phyloP scores from a whole-genome alignment of 139 green algal genomes.

The Tetratostichococcus sp. region DNA sequence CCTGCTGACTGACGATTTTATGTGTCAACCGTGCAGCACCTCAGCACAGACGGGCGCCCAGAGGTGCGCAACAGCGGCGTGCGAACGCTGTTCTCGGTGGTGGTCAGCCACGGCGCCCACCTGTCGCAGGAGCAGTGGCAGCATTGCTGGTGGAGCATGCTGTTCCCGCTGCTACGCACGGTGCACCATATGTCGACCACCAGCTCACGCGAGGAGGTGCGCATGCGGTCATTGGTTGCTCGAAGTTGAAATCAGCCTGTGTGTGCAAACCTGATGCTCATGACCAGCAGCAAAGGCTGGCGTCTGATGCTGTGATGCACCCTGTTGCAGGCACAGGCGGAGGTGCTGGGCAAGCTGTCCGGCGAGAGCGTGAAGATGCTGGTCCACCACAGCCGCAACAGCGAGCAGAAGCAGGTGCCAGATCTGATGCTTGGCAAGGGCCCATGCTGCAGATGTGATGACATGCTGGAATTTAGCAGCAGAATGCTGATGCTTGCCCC shows the following conservation, averaged over 20 bases:
- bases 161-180: slow-evolving; percentile 76
- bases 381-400: slow-evolving; percentile 92
- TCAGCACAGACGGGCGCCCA: slow-evolving; percentile 36
- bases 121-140: slow-evolving; percentile 59
- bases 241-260: too few relatives aligned
- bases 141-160: slow-evolving; percentile 67
- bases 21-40: too few relatives aligned
- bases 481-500: too few relatives aligned
- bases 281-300: too few relatives aligned
- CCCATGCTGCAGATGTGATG: too few relatives aligned
- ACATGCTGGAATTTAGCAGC: too few relatives aligned
- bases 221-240: too few relatives aligned
- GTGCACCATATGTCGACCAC: slow-evolving; percentile 63
- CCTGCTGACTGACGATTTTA: too few relatives aligned
- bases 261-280: too few relatives aligned
- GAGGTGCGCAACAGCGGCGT: slow-evolving; percentile 83
- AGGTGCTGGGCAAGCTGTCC: slow-evolving; percentile 69
- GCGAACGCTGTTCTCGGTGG: slow-evolving; percentile 78
- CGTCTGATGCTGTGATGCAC: not conserved
- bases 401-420: slow-evolving; percentile 76
- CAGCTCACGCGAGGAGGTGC: slow-evolving; percentile 45
- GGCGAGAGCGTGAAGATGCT: slow-evolving; percentile 75
- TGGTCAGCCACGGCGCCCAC: slow-evolving; percentile 61
- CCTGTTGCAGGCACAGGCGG: slow-evolving; percentile 40
- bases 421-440: too few relatives aligned